Percentiles rank a stretch among this genome's conserved stretches.
These are phyloP conservation scores for Ganoderma multipileum DNA, from an alignment of 1,284 basidiomycete genomes.

Conservation along the genomic window DNA sequence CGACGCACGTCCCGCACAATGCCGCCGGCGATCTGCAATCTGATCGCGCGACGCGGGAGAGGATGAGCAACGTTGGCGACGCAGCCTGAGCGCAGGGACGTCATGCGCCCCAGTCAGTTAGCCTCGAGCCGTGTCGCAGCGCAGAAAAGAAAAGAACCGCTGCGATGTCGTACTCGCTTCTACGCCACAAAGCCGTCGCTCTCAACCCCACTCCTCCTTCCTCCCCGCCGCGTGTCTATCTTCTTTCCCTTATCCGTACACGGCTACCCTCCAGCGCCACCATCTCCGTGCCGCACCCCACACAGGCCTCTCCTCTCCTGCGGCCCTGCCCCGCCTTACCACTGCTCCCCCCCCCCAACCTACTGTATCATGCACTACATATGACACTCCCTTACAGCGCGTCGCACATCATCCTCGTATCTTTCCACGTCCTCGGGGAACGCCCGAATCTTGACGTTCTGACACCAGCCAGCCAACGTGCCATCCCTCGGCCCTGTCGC, in stretches of 20 bases:
- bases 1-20: neutral
- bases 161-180: slow-evolving; percentile 18
- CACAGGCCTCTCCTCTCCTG: neutral
- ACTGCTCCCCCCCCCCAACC: neutral
- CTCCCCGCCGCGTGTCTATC: slow-evolving; percentile 14
- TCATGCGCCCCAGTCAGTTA: slow-evolving; percentile 19
- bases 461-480: neutral
- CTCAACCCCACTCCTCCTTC: slow-evolving; percentile 20
- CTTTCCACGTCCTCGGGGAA: slow-evolving; percentile 1
- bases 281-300: slow-evolving; percentile 1
- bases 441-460: neutral
- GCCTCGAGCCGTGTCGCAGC: neutral
- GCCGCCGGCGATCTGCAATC: slow-evolving; percentile 9
- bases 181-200: slow-evolving; percentile 31
- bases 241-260: slow-evolving; percentile 10
- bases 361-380: neutral
- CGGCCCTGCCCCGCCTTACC: neutral
- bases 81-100: slow-evolving; percentile 14
- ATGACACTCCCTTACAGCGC: neutral
- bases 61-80: neutral
- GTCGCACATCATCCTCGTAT: slow-evolving; percentile 1
- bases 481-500: neutral
- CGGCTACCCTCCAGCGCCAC: slow-evolving; percentile 1
- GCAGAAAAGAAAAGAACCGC: neutral
- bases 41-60: neutral